Evolutionary conservation across 1,284 basidiomycete species (phyloP).

Genomic region (Cryptococcus sp.): DNA sequence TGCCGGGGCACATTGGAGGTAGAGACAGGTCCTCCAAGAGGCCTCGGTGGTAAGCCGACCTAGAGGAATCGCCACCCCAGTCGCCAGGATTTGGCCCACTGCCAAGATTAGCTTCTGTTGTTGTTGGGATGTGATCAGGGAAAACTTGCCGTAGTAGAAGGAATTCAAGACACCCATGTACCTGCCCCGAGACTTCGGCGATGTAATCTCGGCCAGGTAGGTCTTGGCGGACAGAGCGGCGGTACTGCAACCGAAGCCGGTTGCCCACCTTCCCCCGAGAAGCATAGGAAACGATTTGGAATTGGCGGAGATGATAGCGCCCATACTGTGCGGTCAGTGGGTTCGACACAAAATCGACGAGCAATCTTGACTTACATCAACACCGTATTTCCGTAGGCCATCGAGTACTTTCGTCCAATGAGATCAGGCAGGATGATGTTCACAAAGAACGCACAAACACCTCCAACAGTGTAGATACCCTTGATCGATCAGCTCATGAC

Average conservation of each 20-base stretch:
- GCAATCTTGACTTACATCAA: conserved; percentile 24
- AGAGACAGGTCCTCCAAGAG: conserved; percentile 56
- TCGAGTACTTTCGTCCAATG: conserved; percentile 56
- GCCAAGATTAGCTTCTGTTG: conserved; percentile 7
- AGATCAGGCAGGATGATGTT: conserved; percentile 50
- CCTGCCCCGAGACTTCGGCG: conserved; percentile 48
- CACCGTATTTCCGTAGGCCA: conserved; percentile 58
- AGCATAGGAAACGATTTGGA: neutral
- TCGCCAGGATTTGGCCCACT: conserved; percentile 54
- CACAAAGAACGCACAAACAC: conserved; percentile 41
- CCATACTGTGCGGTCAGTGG: neutral
- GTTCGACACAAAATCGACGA: conserved; percentile 48
- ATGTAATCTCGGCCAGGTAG: conserved; percentile 55
- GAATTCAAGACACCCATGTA: conserved; percentile 52
- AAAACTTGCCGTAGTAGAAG: conserved; percentile 56
- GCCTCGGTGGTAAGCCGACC: conserved; percentile 48
- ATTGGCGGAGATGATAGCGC: conserved; percentile 4
- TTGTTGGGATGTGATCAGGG: conserved; percentile 55
- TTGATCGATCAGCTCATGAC: too few relatives aligned
- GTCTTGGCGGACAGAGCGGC: conserved; percentile 11
- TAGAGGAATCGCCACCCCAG: conserved; percentile 56
- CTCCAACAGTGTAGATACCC: conserved; percentile 55
- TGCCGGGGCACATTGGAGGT: conserved; percentile 53
- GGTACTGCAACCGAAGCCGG: neutral
- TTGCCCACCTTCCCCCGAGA: neutral